Conservation (phyloP, 2,329 filamentous ascomycete species). For the Botrytis fragariae region DNA sequence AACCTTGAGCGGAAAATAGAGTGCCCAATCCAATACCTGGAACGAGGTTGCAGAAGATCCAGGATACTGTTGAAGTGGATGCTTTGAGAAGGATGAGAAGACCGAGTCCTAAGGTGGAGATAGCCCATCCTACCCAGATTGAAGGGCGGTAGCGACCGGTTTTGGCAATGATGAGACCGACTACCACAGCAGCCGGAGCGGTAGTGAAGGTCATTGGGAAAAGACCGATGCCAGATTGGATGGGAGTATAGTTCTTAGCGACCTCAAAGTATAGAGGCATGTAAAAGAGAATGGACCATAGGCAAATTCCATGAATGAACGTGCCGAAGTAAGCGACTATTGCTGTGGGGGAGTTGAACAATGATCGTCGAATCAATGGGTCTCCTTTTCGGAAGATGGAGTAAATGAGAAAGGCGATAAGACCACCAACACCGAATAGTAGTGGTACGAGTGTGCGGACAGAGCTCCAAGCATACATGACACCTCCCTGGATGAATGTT, state of each 20-base stretch:
- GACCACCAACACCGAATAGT: slow-evolving; percentile 49
- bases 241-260: slow-evolving; percentile 51
- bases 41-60: slow-evolving; percentile 60
- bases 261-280: slow-evolving; percentile 49
- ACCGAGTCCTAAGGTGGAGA: slow-evolving; percentile 58
- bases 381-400: slow-evolving; percentile 40
- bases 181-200: slow-evolving; percentile 52
- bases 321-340: slow-evolving; percentile 52
- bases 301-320: slow-evolving; percentile 52
- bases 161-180: slow-evolving; percentile 53
- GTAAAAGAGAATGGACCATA: slow-evolving; percentile 54
- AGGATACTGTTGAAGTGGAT: slow-evolving; percentile 50
- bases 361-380: slow-evolving; percentile 40
- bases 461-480: slow-evolving; percentile 61
- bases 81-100: slow-evolving; percentile 48
- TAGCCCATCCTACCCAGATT: slow-evolving; percentile 56
- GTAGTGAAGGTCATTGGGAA: slow-evolving; percentile 62
- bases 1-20: slow-evolving; percentile 59
- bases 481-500: slow-evolving; percentile 43
- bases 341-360: slow-evolving; percentile 48
- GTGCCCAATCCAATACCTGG: slow-evolving; percentile 60
- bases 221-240: slow-evolving; percentile 52
- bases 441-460: slow-evolving; percentile 61
- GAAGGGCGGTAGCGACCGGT: slow-evolving; percentile 54
- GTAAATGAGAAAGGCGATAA: slow-evolving; percentile 53